Conservation (phyloP, 768 basidiomycete species). For the Suillus discolor region DNA sequence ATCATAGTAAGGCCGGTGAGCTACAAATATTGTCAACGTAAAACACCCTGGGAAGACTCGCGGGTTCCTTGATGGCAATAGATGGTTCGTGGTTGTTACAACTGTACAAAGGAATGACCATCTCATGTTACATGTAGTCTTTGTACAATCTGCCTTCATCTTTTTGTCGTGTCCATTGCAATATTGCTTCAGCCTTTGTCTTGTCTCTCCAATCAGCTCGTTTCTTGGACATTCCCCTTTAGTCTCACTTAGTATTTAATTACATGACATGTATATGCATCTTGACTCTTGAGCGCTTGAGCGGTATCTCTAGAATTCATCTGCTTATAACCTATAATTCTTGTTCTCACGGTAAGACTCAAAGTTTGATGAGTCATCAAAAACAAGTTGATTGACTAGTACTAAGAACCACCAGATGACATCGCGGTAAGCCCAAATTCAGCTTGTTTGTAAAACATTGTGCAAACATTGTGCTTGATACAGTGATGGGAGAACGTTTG, state of each 20-base stretch:
- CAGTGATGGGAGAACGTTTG: conserved; percentile 23
- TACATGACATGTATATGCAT: too few relatives aligned
- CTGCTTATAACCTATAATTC: too few relatives aligned
- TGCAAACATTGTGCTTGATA: background rate
- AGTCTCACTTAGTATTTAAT: background rate
- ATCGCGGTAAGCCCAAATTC: background rate
- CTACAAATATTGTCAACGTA: background rate
- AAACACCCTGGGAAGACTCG: background rate
- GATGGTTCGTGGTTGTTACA: background rate
- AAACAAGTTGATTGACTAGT: too few relatives aligned
- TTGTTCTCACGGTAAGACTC: background rate
- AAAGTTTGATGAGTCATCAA: background rate
- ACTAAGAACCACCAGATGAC: background rate
- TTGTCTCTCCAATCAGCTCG: background rate
- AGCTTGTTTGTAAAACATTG: background rate
- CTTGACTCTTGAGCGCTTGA: too few relatives aligned
- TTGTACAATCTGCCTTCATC: background rate
- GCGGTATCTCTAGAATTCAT: too few relatives aligned
- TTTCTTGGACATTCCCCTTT: background rate
- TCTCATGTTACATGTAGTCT: background rate
- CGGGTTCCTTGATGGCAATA: background rate
- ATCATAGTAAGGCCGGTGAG: background rate
- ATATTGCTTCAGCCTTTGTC: background rate
- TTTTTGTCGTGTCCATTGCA: background rate
- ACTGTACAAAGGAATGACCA: background rate